Evolutionary conservation across 139 green algal species (phyloP), one percentile per base, ranked within the genome.

Genomic region (Deuterostichococcus epilithicus): DNA sequence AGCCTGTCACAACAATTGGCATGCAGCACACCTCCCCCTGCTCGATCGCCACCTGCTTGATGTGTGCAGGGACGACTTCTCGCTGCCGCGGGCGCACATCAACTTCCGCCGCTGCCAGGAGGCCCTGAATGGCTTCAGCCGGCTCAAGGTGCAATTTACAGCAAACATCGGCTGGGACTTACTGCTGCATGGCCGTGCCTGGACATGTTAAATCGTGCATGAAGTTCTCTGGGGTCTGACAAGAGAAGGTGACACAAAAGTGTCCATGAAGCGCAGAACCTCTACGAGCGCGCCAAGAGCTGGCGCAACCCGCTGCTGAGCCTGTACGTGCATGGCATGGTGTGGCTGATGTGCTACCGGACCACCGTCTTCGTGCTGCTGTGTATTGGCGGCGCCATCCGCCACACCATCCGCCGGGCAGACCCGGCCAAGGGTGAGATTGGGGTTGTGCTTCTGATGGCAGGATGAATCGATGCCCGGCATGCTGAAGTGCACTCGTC

Each of bases 21-120:
- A n/a, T n/a, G n/a, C n/a, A n/a, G n/a, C n/a, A n/a, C n/a, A n/a
- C n/a, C n/a, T n/a, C n/a, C n/a, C n/a, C n/a, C n/a, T n/a, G n/a
- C n/a, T n/a, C n/a, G n/a, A n/a, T n/a, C n/a, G n/a, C n/a, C n/a
- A n/a, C n/a, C n/a, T n/a, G n/a, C n/a, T n/a, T n/a, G n/a, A n/a
- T n/a, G n/a, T n/a, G n/a, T 6, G 60, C 60, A 81, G 77, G 42
- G 79, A 85, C 63, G 70, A 52, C 38, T 85, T 85, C 42, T 44
- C 66, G 18, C 70, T 85, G 80, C 68, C 39, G 36, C 77, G 80
- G 4, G 32, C 47, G 28, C 42, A 72, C 8, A 45, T 73, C 30
- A 84, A 85, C 65, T 42, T 78, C 32, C 75, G 77, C 28, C 68
- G 80, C 44, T 71, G 84, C 0, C 70, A 45, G 32, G 35, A 80